Base-by-base conservation (phyloP, 1,284 basidiomycete genomes). In the Golubevia sp. region DNA sequence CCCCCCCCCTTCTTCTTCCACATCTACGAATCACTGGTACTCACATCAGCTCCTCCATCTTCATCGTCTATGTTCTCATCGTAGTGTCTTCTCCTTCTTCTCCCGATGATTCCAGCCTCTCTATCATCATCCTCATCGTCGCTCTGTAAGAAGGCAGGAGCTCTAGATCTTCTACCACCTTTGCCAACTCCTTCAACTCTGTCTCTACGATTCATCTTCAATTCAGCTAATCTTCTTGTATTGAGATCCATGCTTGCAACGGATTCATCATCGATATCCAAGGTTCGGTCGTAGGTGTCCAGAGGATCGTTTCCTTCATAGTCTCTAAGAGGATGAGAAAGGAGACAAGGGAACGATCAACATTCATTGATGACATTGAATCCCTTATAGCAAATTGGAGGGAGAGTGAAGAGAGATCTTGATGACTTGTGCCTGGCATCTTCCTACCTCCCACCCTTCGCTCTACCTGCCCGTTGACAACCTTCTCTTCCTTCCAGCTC, bases 141-240 rank as follows among this genome's bases (percentile, higher is more conserved):
- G 66, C 90, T 91, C 70, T 91, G 90, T 54, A 98, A 84, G 84
- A 97, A 96, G 7, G 89, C 86, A 20, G 93, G 95, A 62, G 91
- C 92, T 61, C 91, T 90, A 68, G 88, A 90, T 66, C 94, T 88
- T 62, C 73, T 6, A 52, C 50, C 30, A 7, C 6, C 25, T 52
- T 13, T 23, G 6, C 21, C 50, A 6, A 27, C 21, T 52, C 50
- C 50, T 52, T 52, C 50, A 11, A 13, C 50, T 23, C 50, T 23
- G 25, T 26, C 21, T 2, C 21, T 52, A 52, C 50, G 50, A 23
- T 23, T 52, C 25, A 52, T 23, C 25, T 23, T 23, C 50, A 23
- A 27, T 26, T 23, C 50, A 7, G 25, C 21, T 11, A 23, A 27
- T 13, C 21, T 26, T 26, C 21, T 26, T 7, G 50, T 26, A 13